phyloP scores from a whole-genome alignment of 441 rosid species.

The Rhodomyrtus psidioides region DNA sequence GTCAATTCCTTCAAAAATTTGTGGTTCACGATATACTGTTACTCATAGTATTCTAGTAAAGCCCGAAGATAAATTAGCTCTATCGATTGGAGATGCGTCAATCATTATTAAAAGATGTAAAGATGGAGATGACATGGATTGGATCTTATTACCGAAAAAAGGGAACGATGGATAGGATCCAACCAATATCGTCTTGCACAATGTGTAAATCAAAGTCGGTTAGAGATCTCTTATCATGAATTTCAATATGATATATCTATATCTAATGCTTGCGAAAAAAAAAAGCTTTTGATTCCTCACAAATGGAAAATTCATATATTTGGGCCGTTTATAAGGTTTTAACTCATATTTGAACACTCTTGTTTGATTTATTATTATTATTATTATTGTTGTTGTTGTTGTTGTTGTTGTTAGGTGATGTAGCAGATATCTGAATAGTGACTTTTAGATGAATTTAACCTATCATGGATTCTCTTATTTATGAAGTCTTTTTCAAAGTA shows the following conservation, averaged over 20 bases:
- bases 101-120: not conserved
- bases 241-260: not conserved
- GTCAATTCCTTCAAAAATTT: no score
- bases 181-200: not conserved
- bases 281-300: not conserved
- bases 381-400: no score
- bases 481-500: not conserved
- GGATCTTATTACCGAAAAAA: not conserved
- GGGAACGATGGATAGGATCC: not conserved
- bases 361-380: no score
- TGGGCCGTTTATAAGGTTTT: not conserved
- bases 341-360: not conserved
- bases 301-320: not conserved
- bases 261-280: not conserved
- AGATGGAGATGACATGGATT: not conserved
- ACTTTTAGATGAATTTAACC: not conserved
- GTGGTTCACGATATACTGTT: no score
- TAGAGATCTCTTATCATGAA: not conserved
- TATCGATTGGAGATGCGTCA: not conserved
- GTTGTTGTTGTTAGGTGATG: not conserved
- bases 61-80: not conserved
- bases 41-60: no score
- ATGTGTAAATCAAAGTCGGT: not conserved
- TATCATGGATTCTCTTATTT: not conserved
- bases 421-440: not conserved